Evolutionary conservation across 2,329 filamentous ascomycete species (phyloP).

Genomic region (Metarhizium rileyi): DNA sequence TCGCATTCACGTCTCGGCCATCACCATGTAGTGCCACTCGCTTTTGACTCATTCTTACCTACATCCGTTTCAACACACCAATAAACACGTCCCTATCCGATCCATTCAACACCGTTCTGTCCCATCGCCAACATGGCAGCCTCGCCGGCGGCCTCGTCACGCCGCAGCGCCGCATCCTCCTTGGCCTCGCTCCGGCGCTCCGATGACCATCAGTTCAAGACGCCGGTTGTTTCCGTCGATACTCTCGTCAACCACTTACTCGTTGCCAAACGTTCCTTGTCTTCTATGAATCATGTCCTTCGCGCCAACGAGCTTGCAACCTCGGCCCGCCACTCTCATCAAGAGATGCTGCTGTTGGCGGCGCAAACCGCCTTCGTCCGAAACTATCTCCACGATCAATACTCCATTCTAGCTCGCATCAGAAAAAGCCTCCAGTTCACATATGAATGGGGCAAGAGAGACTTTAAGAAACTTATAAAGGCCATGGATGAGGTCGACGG

Average conservation of each 20-base stretch:
- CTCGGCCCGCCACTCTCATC: constrained; percentile 62
- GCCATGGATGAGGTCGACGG: constrained; percentile 57
- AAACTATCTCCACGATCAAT: constrained; percentile 48
- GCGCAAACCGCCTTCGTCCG: constrained; percentile 61
- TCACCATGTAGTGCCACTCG: constrained; percentile 7
- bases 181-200: constrained; percentile 23
- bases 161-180: constrained; percentile 28
- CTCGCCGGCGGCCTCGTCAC: constrained; percentile 24
- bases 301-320: constrained; percentile 81
- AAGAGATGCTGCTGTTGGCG: constrained; percentile 66
- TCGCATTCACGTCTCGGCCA: background rate
- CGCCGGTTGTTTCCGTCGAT: constrained; percentile 44
- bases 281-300: constrained; percentile 72
- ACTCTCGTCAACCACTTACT: constrained; percentile 76
- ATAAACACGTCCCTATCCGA: background rate
- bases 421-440: constrained; percentile 42
- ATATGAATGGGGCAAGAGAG: constrained; percentile 47
- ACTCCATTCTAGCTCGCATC: constrained; percentile 40
- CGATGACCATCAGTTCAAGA: constrained; percentile 12
- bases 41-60: background rate
- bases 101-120: background rate
- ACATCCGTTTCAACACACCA: background rate
- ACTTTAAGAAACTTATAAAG: constrained; percentile 52
- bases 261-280: constrained; percentile 77
- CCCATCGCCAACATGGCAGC: constrained; percentile 21